Evolutionary conservation across 495 filamentous ascomycete genomes (phyloP).

Genomic region (Lepraria neglecta): DNA sequence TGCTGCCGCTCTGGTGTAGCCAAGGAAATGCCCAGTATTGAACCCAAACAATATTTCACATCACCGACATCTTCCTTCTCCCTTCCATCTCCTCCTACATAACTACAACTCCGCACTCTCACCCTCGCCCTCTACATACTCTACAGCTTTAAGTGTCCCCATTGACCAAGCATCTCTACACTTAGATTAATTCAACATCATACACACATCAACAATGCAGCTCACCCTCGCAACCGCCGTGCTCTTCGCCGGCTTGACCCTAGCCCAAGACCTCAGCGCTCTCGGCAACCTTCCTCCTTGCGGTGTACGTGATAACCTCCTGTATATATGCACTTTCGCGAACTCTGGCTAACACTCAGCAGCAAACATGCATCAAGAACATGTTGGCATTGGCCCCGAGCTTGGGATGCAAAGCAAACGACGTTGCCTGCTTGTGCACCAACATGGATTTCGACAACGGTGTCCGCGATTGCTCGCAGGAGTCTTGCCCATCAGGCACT

Average conservation of each 20-base stretch:
- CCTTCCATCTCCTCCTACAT: not conserved
- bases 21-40: not conserved
- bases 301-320: constrained; percentile 20
- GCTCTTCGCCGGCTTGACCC: constrained; percentile 21
- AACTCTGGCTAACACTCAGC: constrained; percentile 17
- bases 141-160: constrained; percentile 2
- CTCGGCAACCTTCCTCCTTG: constrained; percentile 24
- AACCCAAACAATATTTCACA: not conserved
- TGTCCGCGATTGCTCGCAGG: constrained; percentile 68
- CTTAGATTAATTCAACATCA: not conserved
- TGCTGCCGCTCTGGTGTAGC: not conserved
- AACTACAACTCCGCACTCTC: not conserved
- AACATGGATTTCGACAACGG: constrained; percentile 63
- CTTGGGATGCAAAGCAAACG: constrained; percentile 48
- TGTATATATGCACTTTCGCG: not conserved
- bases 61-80: constrained; percentile 6
- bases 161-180: constrained; percentile 2
- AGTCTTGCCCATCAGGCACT: constrained; percentile 48
- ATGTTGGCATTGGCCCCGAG: constrained; percentile 57
- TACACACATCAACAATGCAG: constrained; percentile 20
- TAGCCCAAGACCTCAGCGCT: constrained; percentile 23
- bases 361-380: constrained; percentile 68
- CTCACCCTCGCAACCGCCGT: constrained; percentile 20
- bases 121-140: not conserved
- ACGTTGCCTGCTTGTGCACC: constrained; percentile 65